Evolutionary conservation across 2,329 filamentous ascomycete genomes (phyloP), one percentile per base, ranked within the genome.

Genomic region (Fonsecaea multimorphosa): DNA sequence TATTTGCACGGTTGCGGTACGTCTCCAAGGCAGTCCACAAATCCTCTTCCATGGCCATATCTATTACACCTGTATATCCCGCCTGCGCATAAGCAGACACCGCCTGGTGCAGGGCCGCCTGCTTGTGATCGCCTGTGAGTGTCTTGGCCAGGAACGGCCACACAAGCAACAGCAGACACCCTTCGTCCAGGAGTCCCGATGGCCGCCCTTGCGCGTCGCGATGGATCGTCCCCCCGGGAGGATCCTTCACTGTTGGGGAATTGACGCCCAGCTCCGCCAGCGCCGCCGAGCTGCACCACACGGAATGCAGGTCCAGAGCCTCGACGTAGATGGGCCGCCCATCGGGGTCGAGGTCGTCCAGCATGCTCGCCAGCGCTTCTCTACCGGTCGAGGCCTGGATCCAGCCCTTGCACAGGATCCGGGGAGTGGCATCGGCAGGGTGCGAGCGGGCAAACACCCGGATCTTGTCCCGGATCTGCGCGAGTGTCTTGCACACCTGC

Each of bases 11-110:
- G 16, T n/a, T 74, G 76, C 29, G 82, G 74, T 7, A 76, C 71
- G 2, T 78, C 72, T 58, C 56, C 22, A 84, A 69, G 0, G 80
- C 76, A 40, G 78, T 78, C 82, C 82, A 84, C 0, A 76, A 75
- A 19, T 76, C 75, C 31, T 83, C 81, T 59, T 84, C 81, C 80
- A 83, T 83, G n/a, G 81, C 82, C 82, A 84, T 83, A 51, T 84
- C 82, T 5, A 83, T 76, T 29, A 82, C 73, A 1, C 81, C 81
- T 0, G 82, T 84, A 59, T 81, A 82, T 1, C 82, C 82, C 0
- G 78, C 78, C 0, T 75, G 73, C 29, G 78, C 78, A 63, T 83
- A 84, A 8, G 77, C 75, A 0, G 71, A 65, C 44, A 82, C 75
- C 0, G 80, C 82, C 1, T 76, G 73, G 24, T 75, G 74, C 36